phyloP scores from a whole-genome alignment of 1,284 basidiomycete species.

The Ceratobasidium sp. region DNA sequence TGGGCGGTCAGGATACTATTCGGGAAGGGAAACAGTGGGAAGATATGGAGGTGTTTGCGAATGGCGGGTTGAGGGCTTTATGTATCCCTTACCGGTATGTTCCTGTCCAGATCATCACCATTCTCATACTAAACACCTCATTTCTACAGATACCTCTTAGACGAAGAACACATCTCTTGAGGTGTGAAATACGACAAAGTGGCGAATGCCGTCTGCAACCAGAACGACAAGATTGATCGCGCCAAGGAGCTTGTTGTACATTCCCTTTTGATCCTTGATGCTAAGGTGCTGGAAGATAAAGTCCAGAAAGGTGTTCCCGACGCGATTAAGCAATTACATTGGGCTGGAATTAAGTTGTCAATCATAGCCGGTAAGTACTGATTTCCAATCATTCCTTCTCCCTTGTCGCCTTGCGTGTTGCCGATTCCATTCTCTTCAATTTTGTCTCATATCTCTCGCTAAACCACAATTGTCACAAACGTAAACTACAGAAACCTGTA shows the following conservation, averaged over 20 bases:
- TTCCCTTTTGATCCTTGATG: slow-evolving; percentile 88
- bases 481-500: too few species aligned
- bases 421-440: too few species aligned
- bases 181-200: slow-evolving; percentile 87
- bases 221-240: slow-evolving; percentile 93
- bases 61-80: slow-evolving; percentile 91
- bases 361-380: slow-evolving; percentile 78
- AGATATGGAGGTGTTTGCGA: slow-evolving; percentile 96
- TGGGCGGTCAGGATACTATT: slow-evolving; percentile 79
- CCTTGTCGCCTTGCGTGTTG: too few species aligned
- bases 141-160: slow-evolving; percentile 68
- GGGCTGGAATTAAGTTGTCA: slow-evolving; percentile 98
- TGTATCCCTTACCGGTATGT: slow-evolving; percentile 83
- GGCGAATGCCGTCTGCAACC: slow-evolving; percentile 77
- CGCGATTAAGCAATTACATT: slow-evolving; percentile 91
- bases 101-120: not conserved
- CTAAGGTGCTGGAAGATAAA: slow-evolving; percentile 97
- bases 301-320: slow-evolving; percentile 97
- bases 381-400: too few species aligned
- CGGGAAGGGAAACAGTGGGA: slow-evolving; percentile 82
- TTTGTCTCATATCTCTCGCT: too few species aligned
- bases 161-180: slow-evolving; percentile 91
- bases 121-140: not conserved
- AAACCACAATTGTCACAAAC: too few species aligned
- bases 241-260: slow-evolving; percentile 89